Conservation (phyloP, 2,329 filamentous ascomycete genomes). For the Amylocarpus encephaloides region DNA sequence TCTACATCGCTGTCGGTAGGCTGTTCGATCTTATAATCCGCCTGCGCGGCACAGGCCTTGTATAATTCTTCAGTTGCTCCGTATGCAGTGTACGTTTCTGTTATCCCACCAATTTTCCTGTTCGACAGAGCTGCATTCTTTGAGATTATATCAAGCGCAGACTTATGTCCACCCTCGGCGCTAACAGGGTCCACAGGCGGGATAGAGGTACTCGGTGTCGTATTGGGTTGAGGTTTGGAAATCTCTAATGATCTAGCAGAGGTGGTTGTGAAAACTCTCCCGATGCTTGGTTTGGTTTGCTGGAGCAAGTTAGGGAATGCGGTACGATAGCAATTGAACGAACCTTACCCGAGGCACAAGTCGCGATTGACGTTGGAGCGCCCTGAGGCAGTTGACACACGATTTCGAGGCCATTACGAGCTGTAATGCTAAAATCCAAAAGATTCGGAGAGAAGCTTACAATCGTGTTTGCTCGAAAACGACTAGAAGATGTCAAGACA, state of each 20-base stretch:
- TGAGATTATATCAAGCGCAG: slow-evolving; percentile 9
- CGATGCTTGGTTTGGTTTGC: slow-evolving; percentile 9
- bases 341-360: slow-evolving; percentile 15
- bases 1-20: slow-evolving; percentile 46
- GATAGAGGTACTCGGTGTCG: slow-evolving; percentile 16
- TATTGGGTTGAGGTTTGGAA: slow-evolving; percentile 15
- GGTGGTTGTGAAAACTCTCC: slow-evolving; percentile 23
- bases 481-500: background rate
- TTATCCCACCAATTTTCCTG: slow-evolving; percentile 26
- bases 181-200: slow-evolving; percentile 14
- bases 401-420: slow-evolving; percentile 22
- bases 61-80: slow-evolving; percentile 67
- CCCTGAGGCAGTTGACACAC: slow-evolving; percentile 28
- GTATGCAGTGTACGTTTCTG: slow-evolving; percentile 72
- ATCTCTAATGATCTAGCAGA: slow-evolving; percentile 23
- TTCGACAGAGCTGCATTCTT: slow-evolving; percentile 23
- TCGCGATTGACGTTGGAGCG: slow-evolving; percentile 19
- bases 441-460: background rate
- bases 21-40: slow-evolving; percentile 24
- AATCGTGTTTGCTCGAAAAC: background rate
- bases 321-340: background rate
- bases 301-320: slow-evolving; percentile 7
- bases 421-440: background rate
- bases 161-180: slow-evolving; percentile 9
- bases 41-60: slow-evolving; percentile 24